Base-by-base conservation (phyloP, 2,329 filamentous ascomycete species). In the Orbilia quercus region DNA sequence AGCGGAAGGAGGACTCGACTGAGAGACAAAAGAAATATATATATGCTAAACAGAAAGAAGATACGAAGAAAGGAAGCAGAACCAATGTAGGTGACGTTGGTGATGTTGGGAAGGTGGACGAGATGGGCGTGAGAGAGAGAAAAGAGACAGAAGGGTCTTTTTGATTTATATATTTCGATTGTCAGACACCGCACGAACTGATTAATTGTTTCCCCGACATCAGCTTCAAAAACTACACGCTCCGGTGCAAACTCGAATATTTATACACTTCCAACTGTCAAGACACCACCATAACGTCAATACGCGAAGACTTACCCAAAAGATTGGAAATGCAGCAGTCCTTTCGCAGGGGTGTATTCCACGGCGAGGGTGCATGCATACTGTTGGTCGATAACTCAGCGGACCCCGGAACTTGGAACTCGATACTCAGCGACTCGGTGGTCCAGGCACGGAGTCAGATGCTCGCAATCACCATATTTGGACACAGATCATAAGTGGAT, bases 1-100 rank as follows among this genome's bases (percentile, higher is more conserved):
- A 31, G 28, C 44, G 16, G 16, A 47, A 4, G 12, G 16, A 9
- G 28, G 22, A 20, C 7, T 14, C 44, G 18, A 51, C 28, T 7
- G 22, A 9, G 22, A 28, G 47, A 51, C n/a, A 31, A 22, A 14
- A 28, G 47, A 2, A 23, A 12, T 7, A 22, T 2, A 31, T 31
- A 25, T 25, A 54, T 11, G 93, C 94, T 97, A 97, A 5, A 50
- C 25, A 12, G 36, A 28, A 40, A n/a, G 28, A n/a, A 9, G 34
- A 18, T 44, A 45, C 25, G 12, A 50, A 31, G 11, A 36, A 18
- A 5, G 25, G 25, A 3, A 36, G 6, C 14, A 40, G 12, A 50
- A 20, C 3, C 2, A 11, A 7, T 9, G 31, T 28, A 31, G 28
- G 28, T 31, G 28, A 31, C 4, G 28, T 9, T 31, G 28, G 28